Evolutionary conservation across 108 stramenopile species (phyloP).

Genomic region (Stephanodiscus minutulus): DNA sequence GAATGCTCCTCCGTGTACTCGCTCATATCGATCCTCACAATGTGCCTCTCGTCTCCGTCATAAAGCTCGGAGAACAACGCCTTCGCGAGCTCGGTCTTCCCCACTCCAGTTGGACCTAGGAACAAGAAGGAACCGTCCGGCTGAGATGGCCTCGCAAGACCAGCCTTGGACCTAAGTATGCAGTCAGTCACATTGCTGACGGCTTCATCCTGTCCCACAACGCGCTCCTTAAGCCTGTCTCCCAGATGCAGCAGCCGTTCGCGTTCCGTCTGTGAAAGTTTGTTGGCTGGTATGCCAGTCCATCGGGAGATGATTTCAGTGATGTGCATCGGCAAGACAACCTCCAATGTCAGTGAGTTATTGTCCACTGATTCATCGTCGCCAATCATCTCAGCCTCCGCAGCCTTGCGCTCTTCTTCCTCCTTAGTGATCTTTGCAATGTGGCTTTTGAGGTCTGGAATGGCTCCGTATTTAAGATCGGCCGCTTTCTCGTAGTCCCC

Average conservation of each 20-base stretch:
- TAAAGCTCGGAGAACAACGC: conserved; percentile 77
- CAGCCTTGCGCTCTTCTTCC: conserved; percentile 78
- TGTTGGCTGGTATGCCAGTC: conserved; percentile 89
- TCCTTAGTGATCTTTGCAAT: conserved; percentile 58
- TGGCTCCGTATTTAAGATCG: conserved; percentile 91
- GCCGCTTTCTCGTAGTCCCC: conserved; percentile 93
- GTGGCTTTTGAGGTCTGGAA: conserved; percentile 87
- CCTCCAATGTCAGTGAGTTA: conserved; percentile 69
- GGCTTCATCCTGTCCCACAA: conserved; percentile 86
- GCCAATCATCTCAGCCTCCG: conserved; percentile 20
- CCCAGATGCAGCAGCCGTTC: conserved; percentile 81
- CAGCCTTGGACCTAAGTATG: conserved; percentile 75
- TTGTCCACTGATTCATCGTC: conserved; percentile 42
- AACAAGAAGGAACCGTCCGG: conserved; percentile 82
- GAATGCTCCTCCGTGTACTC: conserved; percentile 92
- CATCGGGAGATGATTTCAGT: conserved; percentile 80
- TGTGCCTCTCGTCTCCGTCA: conserved; percentile 73
- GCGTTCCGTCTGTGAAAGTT: conserved; percentile 76
- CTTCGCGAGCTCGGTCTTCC: conserved; percentile 85
- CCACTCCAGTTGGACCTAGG: conserved; percentile 85
- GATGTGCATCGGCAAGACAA: conserved; percentile 82
- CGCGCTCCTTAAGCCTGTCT: conserved; percentile 64
- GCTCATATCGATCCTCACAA: conserved; percentile 90
- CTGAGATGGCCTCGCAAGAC: conserved; percentile 57
- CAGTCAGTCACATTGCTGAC: conserved; percentile 74